A percentile compares a stretch with the other conserved stretches of the same genome.
Conservation (phyloP, 148 eudicot species). For the Fallopia convolvulus region DNA sequence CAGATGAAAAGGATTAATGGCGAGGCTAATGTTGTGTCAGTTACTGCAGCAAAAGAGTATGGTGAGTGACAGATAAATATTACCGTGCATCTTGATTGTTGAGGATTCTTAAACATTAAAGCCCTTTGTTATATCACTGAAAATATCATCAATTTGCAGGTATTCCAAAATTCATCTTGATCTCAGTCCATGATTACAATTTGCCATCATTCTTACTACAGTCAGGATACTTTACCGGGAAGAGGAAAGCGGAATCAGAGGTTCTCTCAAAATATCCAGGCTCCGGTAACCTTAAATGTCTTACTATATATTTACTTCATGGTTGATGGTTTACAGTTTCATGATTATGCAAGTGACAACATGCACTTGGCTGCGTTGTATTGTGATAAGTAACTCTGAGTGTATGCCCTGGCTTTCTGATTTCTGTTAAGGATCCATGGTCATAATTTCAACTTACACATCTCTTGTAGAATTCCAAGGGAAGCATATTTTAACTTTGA, state of each 20-base stretch:
- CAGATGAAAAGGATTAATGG: conserved; percentile 96
- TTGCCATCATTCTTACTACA: conserved; percentile 79
- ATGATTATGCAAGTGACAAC: not conserved
- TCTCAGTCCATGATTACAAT: conserved; percentile 95
- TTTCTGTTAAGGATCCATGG: not conserved
- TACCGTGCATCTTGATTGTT: not conserved
- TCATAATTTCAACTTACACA: not conserved
- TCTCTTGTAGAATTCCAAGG: not conserved
- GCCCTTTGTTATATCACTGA: not conserved
- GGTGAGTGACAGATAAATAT: conserved; percentile 34
- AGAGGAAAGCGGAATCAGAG: conserved; percentile 95
- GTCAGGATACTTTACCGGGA: conserved; percentile 80
- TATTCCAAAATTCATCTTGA: conserved; percentile 82
- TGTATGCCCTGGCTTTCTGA: not conserved
- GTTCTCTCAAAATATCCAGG: conserved; percentile 81
- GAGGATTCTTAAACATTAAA: not conserved
- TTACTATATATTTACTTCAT: not conserved
- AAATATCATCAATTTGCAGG: conserved; percentile 33
- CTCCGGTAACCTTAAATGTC: conserved; percentile 42
- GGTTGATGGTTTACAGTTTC: not conserved
- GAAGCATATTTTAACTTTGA: not conserved
- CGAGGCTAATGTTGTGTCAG: conserved; percentile 89
- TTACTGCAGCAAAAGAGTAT: conserved; percentile 82
- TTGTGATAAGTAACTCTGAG: not conserved
- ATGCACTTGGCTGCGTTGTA: not conserved